These are phyloP conservation scores for Rhododendron kiyosumense DNA, from an alignment of 148 eudicot species.

Conservation along the genomic window DNA sequence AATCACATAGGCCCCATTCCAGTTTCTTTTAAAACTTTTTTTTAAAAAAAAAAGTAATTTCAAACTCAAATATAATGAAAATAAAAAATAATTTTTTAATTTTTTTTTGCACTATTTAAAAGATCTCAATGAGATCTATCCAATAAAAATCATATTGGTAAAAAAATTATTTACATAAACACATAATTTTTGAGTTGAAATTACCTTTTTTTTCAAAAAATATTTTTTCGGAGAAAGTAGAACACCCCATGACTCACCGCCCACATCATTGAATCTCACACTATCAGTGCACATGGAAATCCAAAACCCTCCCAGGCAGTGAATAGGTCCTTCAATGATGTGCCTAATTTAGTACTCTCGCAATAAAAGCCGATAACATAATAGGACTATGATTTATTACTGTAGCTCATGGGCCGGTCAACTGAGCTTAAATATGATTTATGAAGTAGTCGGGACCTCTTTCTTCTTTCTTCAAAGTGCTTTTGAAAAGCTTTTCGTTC, in stretches of 20 bases:
- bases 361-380: background rate
- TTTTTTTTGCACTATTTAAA: too few relatives aligned
- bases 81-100: too few relatives aligned
- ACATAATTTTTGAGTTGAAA: too few relatives aligned
- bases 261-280: background rate
- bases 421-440: background rate
- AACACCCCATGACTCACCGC: background rate
- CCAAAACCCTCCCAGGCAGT: background rate
- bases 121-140: too few relatives aligned
- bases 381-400: background rate
- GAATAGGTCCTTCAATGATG: background rate
- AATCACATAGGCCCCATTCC: background rate
- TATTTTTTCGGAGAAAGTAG: too few relatives aligned
- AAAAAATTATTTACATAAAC: too few relatives aligned
- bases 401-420: background rate
- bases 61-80: too few relatives aligned
- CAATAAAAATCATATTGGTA: too few relatives aligned
- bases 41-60: too few relatives aligned
- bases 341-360: background rate
- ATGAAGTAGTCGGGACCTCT: background rate
- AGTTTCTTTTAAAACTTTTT: too few relatives aligned
- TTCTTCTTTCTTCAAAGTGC: background rate
- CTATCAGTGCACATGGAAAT: background rate
- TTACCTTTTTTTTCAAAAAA: too few relatives aligned
- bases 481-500: background rate